Conservation (phyloP, 108 stramenopile species). For the Discostella stelligeroides region DNA sequence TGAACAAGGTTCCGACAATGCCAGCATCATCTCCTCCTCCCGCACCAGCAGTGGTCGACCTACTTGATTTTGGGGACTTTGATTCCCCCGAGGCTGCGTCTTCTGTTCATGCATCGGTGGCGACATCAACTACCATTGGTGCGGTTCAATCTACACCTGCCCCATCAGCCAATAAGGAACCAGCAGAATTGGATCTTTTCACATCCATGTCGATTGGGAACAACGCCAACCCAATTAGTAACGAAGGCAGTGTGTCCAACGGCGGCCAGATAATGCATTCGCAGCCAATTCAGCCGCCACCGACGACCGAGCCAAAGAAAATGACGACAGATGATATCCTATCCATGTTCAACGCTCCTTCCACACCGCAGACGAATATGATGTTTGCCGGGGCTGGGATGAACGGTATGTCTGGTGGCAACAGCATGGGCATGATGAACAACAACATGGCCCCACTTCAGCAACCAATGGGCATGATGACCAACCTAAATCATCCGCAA, state of each 20-base stretch:
- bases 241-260: conserved; percentile 1
- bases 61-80: conserved; percentile 56
- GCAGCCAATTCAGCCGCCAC: conserved; percentile 13
- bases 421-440: conserved; percentile 40
- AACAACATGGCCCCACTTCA: conserved; percentile 12
- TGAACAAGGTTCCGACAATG: conserved; percentile 25
- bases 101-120: conserved; percentile 29
- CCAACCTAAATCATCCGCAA: conserved; percentile 17
- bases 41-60: conserved; percentile 48
- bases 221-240: background rate
- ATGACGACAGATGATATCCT: conserved; percentile 68
- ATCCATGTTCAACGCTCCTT: conserved; percentile 64
- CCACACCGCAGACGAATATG: conserved; percentile 35
- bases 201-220: conserved; percentile 40
- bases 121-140: conserved; percentile 26
- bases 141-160: conserved; percentile 3
- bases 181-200: conserved; percentile 51
- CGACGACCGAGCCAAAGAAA: conserved; percentile 28
- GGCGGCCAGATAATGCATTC: conserved; percentile 7
- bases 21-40: conserved; percentile 22
- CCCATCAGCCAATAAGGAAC: conserved; percentile 13
- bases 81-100: conserved; percentile 40
- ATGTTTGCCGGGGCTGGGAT: conserved; percentile 23
- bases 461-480: conserved; percentile 44
- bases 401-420: conserved; percentile 19